These are phyloP conservation scores for Hebeloma cylindrosporum DNA, from an alignment of 768 basidiomycete genomes.

Conservation along the genomic window DNA sequence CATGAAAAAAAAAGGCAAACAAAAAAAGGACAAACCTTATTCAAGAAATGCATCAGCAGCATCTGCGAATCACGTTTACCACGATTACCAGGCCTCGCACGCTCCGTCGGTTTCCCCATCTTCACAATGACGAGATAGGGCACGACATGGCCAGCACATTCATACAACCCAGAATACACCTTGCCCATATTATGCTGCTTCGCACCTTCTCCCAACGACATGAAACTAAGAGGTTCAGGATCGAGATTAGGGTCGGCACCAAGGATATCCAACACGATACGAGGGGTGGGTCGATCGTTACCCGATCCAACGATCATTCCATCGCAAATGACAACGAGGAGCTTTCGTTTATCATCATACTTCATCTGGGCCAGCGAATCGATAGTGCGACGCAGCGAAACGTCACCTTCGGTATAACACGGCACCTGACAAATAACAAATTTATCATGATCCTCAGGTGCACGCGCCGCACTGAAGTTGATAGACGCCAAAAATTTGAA, in stretches of 20 bases:
- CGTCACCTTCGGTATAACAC: constrained; percentile 96
- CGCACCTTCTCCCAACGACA: constrained; percentile 90
- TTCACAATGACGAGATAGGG: constrained; percentile 93
- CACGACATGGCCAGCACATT: constrained; percentile 91
- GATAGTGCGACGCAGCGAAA: constrained; percentile 82
- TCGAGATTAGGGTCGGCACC: constrained; percentile 92
- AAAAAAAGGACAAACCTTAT: constrained; percentile 64
- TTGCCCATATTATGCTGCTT: constrained; percentile 99
- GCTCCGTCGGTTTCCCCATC: constrained; percentile 93
- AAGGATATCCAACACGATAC: constrained; percentile 95
- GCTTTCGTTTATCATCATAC: constrained; percentile 98
- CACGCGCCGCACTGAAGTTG: constrained; percentile 75
- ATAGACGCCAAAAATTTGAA: constrained; percentile 95
- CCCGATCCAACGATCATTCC: constrained; percentile 98
- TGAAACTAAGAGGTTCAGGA: constrained; percentile 92
- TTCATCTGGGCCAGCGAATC: constrained; percentile 92
- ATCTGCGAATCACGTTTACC: constrained; percentile 99
- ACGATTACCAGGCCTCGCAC: constrained; percentile 91
- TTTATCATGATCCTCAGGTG: constrained; percentile 94
- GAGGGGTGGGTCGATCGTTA: constrained; percentile 94
- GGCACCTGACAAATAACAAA: constrained; percentile 98
- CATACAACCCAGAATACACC: constrained; percentile 94
- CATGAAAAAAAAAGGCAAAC: too few species aligned
- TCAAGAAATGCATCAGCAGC: constrained; percentile 95
- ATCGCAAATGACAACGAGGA: constrained; percentile 92